Evolutionary conservation across 2,329 filamentous ascomycete genomes (phyloP), one percentile per base, ranked within the genome.

Genomic region (Sarocladium strictum): DNA sequence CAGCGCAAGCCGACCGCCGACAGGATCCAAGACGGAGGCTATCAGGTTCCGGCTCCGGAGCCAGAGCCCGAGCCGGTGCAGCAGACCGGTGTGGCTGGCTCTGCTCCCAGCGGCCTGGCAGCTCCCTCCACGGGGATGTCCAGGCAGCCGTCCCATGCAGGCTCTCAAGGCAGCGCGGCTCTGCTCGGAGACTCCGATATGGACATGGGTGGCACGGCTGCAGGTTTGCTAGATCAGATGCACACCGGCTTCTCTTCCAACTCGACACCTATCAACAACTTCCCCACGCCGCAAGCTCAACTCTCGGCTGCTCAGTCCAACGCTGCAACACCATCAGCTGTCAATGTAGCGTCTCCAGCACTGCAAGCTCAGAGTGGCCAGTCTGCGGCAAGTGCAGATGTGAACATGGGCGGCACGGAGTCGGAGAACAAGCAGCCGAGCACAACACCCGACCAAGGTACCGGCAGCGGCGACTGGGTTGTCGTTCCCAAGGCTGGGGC

Each of bases 21-120:
- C 35, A 85, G 89, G 45, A 78, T 95, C 41, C 84, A 94, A 63
- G 87, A 89, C 63, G 91, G 90, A 50, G 90, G 90, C 2, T 84
- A 79, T 58, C 81, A 90, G 68, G 83, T 90, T 58, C 79, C 77
- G 6, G 72, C 71, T 4, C 76, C 79, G 2, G 74, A 78, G 59
- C 74, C 69, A 4, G 63, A 64, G 37, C 67, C 66, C 2, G 62
- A 65, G 21, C 64, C 69, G 14, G 47, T 51, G 9, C 32, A 38
- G 32, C 50, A 53, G 23, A 23, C 32, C 7, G 50, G 26, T 15
- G 15, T 37, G 27, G 17, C 24, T 19, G 27, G 32, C 21, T 9
- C 50, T 14, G 24, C 5, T 35, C 7, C 38, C 14, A 19, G 9
- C 12, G 47, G 47, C 14, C 47, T 51, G 5, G 64, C 62, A n/a